These are phyloP conservation scores for Lipomyces chichibuensis DNA, from an alignment of 805 yeast genomes.

Conservation along the genomic window DNA sequence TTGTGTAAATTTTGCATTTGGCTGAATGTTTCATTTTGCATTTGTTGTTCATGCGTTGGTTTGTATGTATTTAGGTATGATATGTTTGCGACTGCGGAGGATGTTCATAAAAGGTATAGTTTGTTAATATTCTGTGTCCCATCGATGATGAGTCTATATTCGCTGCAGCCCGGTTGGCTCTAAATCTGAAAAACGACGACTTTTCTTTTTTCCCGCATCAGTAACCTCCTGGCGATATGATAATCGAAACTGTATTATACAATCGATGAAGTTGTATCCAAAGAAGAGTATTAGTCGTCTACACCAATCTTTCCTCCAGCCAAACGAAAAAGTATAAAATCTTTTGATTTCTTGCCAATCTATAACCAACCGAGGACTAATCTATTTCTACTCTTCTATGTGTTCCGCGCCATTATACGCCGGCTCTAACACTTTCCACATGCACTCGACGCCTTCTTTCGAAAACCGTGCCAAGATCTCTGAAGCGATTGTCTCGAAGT, in stretches of 20 bases:
- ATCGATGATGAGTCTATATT: neutral
- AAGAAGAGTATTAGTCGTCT: neutral
- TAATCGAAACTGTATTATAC: too few species aligned
- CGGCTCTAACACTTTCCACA: conserved; percentile 81
- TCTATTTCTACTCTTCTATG: neutral
- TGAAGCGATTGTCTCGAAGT: conserved; percentile 79
- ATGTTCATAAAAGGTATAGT: neutral
- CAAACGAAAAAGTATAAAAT: neutral
- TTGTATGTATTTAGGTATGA: neutral
- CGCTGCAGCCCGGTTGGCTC: too few species aligned
- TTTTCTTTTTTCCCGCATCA: too few species aligned
- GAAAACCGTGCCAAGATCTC: conserved; percentile 72
- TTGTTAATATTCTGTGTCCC: neutral
- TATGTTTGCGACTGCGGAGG: neutral
- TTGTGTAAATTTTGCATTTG: neutral
- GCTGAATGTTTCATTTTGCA: neutral
- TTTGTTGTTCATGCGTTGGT: conserved; percentile 1
- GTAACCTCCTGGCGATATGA: too few species aligned
- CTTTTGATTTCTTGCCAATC: neutral
- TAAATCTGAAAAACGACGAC: too few species aligned
- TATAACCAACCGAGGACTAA: neutral
- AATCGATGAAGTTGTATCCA: neutral
- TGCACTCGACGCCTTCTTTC: conserved; percentile 67
- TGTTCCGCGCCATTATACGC: conserved; percentile 80
- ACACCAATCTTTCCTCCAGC: neutral